phyloP scores from a whole-genome alignment of 2,329 filamentous ascomycete species.

The Fusarium sp. region DNA sequence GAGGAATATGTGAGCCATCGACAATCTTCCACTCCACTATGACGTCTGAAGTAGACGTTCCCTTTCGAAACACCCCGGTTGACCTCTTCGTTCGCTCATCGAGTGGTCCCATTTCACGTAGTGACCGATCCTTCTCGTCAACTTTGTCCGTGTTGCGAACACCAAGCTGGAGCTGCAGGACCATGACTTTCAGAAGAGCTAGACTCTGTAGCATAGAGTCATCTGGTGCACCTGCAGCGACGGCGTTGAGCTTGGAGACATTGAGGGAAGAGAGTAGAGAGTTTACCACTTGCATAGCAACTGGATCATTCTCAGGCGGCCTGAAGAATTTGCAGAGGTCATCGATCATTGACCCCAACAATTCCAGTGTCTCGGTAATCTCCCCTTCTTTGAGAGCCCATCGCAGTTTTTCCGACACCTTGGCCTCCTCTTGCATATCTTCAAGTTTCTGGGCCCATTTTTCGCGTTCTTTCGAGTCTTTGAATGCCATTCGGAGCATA shows the following conservation, averaged over 20 bases:
- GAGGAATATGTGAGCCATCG: background rate
- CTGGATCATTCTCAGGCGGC: background rate
- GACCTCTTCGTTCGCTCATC: background rate
- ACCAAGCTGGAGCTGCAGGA: background rate
- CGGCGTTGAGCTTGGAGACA: fast-evolving
- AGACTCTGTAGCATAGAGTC: background rate
- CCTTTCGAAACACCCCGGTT: fast-evolving
- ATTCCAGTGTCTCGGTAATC: background rate
- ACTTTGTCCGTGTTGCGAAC: background rate
- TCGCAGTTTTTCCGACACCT: background rate
- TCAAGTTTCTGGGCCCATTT: background rate
- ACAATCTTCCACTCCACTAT: background rate
- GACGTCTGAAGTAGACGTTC: fast-evolving
- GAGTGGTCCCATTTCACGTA: background rate
- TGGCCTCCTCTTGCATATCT: background rate
- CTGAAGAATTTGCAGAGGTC: background rate
- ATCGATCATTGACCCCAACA: fast-evolving
- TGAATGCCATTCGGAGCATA: background rate
- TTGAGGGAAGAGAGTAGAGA: background rate
- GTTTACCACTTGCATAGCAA: background rate
- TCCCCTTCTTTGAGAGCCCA: background rate
- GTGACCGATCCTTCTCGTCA: background rate
- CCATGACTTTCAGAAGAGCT: background rate
- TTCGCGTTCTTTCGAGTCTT: background rate
- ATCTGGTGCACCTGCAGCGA: fast-evolving